Conservation (phyloP, 805 yeast species). For the Ogataea paraovalis region DNA sequence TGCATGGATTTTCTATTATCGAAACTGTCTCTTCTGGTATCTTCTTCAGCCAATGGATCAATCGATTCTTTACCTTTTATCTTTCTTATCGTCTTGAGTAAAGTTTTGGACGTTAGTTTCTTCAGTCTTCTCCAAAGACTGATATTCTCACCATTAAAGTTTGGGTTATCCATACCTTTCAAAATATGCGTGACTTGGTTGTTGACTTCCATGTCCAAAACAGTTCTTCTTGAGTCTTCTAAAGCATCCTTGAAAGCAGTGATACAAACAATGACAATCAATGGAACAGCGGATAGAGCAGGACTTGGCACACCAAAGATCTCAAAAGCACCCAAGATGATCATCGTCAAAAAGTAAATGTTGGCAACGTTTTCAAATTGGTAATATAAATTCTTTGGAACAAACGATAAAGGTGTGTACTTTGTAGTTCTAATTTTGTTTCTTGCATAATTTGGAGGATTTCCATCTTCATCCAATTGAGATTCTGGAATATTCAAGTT, state of each 20-base stretch:
- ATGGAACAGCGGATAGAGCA: conserved; percentile 68
- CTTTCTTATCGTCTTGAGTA: conserved; percentile 15
- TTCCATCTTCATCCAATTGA: conserved; percentile 50
- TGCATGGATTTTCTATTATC: conserved; percentile 30
- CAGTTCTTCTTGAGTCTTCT: conserved; percentile 75
- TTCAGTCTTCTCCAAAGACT: conserved; percentile 69
- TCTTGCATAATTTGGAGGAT: conserved; percentile 64
- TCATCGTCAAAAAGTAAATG: conserved; percentile 74
- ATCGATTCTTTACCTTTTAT: conserved; percentile 20
- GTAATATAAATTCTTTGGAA: conserved; percentile 76
- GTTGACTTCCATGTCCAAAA: conserved; percentile 68
- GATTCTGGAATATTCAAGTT: conserved; percentile 59
- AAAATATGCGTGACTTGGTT: conserved; percentile 69
- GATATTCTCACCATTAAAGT: conserved; percentile 59
- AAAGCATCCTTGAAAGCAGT: conserved; percentile 79
- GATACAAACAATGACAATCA: conserved; percentile 69
- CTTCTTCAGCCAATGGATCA: conserved; percentile 27
- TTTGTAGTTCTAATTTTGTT: conserved; percentile 94
- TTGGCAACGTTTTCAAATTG: conserved; percentile 92
- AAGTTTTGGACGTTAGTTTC: conserved; percentile 33
- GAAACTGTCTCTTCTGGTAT: conserved; percentile 32
- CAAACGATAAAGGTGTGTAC: conserved; percentile 83
- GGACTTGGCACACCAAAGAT: conserved; percentile 83
- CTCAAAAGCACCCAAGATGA: conserved; percentile 72
- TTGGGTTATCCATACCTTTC: conserved; percentile 50